Evolutionary conservation across 441 rosid species (phyloP), one percentile per base, ranked within the genome.

Genomic region (Hura crepitans): DNA sequence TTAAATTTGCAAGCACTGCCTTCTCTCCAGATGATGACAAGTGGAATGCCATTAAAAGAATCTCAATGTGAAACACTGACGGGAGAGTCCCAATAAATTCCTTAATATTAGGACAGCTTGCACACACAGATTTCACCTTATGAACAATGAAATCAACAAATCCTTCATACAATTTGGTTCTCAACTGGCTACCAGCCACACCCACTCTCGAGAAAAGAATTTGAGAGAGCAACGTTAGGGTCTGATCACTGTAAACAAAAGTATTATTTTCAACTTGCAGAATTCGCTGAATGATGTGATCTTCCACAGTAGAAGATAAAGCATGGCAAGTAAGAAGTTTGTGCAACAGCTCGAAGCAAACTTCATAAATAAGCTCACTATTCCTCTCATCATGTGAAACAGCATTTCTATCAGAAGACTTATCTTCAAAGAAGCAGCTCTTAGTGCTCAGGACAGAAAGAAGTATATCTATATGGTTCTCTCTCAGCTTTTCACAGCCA

Each of bases 1-100:
- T 70, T 47, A 86, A 77, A 74, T 82, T 85, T 63, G 93, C 91
- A 77, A 89, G 80, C 28, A 75, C 75, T 63, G 78, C 83, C 89
- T 87, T 96, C 75, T 96, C 99, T 76, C 68, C 88, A 65, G 85
- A 83, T 62, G 89, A 78, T 50, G 99, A 96, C 78, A 96, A 81
- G 82, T 96, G 98, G 83, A 94, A 96, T 64, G 97, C 93, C 90
- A 91, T 84, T 43, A 94, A 84, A 77, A 96, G 97, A 84, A 96
- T 88, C 89, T 96, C 96, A 78, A 94, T 75, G 80, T 96, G 97
- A 80, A 89, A 91, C 58, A 83, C 82, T 49, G 99, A 89, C 57
- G 99, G 99, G 75, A 94, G 99, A 72, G 82, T 81, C 57, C 71
- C 83, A 80, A 87, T 78, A 77, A 94, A 75, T 68, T 89, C 97